Evolutionary conservation across 805 yeast genomes (phyloP).

Genomic region (Ogataea wickerhamii): DNA sequence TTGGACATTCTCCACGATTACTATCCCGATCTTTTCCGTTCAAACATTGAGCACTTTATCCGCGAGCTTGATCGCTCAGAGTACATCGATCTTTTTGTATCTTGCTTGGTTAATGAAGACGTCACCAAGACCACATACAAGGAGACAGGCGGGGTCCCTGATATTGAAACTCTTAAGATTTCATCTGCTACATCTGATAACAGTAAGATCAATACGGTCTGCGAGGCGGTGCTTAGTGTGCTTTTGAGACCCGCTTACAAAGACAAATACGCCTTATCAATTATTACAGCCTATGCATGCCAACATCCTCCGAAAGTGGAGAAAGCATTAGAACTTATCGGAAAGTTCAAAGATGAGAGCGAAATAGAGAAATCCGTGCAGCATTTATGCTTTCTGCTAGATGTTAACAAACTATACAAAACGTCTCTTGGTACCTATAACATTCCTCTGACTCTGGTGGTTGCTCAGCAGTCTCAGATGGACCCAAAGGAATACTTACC

Average conservation of each 20-base stretch:
- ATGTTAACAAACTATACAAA: slow-evolving; percentile 76
- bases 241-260: slow-evolving; percentile 50
- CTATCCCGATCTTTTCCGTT: slow-evolving; percentile 64
- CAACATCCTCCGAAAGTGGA: slow-evolving; percentile 81
- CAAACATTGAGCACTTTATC: slow-evolving; percentile 63
- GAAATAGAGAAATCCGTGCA: slow-evolving; percentile 61
- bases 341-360: slow-evolving; percentile 43
- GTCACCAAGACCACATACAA: slow-evolving; percentile 77
- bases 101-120: slow-evolving; percentile 83
- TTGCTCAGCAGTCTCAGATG: slow-evolving; percentile 95
- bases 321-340: slow-evolving; percentile 67
- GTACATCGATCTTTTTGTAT: slow-evolving; percentile 79
- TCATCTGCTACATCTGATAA: slow-evolving; percentile 3
- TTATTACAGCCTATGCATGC: slow-evolving; percentile 89
- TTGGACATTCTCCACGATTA: slow-evolving; percentile 87
- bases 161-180: slow-evolving; percentile 6
- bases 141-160: slow-evolving; percentile 49
- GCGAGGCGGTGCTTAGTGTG: slow-evolving; percentile 63
- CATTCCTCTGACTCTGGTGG: slow-evolving; percentile 69
- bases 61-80: slow-evolving; percentile 68
- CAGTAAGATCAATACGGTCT: slow-evolving; percentile 67
- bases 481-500: slow-evolving; percentile 98
- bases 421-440: slow-evolving; percentile 81
- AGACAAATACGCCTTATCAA: slow-evolving; percentile 63
- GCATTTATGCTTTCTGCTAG: slow-evolving; percentile 87